A percentile compares a stretch with the other conserved stretches of the same genome.
phyloP scores from a whole-genome alignment of 352 stramenopile species.

The Elongisporangium prolatum region DNA sequence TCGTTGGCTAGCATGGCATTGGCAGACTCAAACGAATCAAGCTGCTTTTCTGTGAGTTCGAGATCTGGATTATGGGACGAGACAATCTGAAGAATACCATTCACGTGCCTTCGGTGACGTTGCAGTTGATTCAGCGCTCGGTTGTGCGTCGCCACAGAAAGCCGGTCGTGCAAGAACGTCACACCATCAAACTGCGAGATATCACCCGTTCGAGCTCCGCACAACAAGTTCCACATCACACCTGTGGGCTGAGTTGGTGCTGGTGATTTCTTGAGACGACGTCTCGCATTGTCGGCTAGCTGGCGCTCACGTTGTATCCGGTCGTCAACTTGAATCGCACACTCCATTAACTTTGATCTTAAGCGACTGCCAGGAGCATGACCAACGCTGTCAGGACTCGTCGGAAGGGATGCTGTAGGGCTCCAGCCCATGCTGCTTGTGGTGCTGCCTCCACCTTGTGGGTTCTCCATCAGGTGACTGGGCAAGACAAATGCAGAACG shows the following conservation, averaged over 20 bases:
- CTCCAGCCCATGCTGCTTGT: neutral
- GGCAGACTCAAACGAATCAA: conserved; percentile 74
- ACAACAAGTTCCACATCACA: conserved; percentile 64
- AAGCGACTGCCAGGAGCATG: conserved; percentile 25
- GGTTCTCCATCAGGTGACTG: conserved; percentile 24
- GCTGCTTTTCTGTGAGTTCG: conserved; percentile 72
- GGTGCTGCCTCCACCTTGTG: conserved; percentile 22
- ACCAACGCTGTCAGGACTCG: neutral
- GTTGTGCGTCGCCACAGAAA: conserved; percentile 54
- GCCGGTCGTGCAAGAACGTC: conserved; percentile 42
- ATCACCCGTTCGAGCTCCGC: conserved; percentile 30
- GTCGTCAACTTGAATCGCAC: conserved; percentile 45
- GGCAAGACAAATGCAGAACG: neutral
- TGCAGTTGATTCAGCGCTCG: conserved; percentile 76
- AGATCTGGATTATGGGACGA: conserved; percentile 75
- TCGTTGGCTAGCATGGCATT: conserved; percentile 70
- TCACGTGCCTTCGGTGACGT: conserved; percentile 69
- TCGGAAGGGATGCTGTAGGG: neutral
- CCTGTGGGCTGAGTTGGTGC: conserved; percentile 16
- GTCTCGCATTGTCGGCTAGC: conserved; percentile 27
- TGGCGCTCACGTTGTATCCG: conserved; percentile 43
- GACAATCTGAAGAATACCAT: conserved; percentile 78
- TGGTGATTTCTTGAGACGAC: conserved; percentile 19
- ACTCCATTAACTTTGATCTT: conserved; percentile 61
- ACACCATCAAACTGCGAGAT: conserved; percentile 47